Conservation (phyloP, 164 flowering plant genomes). For the Berberis vulgaris region DNA sequence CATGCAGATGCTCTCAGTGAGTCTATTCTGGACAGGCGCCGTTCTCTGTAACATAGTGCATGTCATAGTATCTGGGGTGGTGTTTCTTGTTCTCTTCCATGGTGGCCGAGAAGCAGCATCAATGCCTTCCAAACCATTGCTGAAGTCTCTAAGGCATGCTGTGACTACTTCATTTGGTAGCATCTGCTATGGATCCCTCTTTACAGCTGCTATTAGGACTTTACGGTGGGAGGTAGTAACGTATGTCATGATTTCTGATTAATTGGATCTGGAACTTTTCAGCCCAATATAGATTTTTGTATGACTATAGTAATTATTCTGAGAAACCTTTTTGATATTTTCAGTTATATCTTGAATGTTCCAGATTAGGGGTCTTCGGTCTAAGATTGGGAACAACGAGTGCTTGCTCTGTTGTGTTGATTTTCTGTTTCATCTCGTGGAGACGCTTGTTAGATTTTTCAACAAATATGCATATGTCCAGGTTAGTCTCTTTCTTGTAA, state of each 20-base stretch:
- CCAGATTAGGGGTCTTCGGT: conserved; percentile 92
- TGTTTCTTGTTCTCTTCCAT: conserved; percentile 84
- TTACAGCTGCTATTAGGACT: conserved; percentile 92
- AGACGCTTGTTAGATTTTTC: conserved; percentile 92
- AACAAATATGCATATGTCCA: conserved; percentile 98
- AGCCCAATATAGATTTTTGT: neutral
- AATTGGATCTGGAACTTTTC: neutral
- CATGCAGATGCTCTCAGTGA: conserved; percentile 81
- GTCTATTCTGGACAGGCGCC: conserved; percentile 99
- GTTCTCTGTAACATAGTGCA: conserved; percentile 93
- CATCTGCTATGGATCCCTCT: conserved; percentile 97
- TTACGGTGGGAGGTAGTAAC: conserved; percentile 87
- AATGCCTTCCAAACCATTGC: conserved; percentile 70
- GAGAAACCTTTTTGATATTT: neutral
- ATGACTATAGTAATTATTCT: neutral
- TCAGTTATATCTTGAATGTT: conserved; percentile 10
- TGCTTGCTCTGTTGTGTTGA: conserved; percentile 98
- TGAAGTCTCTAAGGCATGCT: conserved; percentile 63
- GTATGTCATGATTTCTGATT: conserved; percentile 1
- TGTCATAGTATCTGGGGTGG: conserved; percentile 96
- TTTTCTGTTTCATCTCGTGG: conserved; percentile 91
- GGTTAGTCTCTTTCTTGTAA: conserved; percentile 29
- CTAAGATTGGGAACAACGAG: conserved; percentile 94
- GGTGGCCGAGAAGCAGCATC: conserved; percentile 71
- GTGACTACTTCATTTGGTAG: conserved; percentile 95